Conservation (phyloP, 345 rosid genomes). For the rapeseed (Brassica napus) region Da-Ae NC_063444.1:20336001-20336500, state of each 20-base stretch:
- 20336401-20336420: background rate
- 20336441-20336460: slow-evolving; percentile 51
- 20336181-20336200: background rate
- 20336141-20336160: slow-evolving; percentile 15
- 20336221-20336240: background rate
- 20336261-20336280: background rate
- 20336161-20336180: background rate
- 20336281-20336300: slow-evolving; percentile 59
- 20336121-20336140: slow-evolving; percentile 17
- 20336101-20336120: background rate
- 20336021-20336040: background rate
- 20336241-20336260: background rate
- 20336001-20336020: background rate
- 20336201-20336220: background rate
- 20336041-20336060: background rate
- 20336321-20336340: slow-evolving; percentile 67
- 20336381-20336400: background rate
- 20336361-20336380: background rate
- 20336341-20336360: slow-evolving; percentile 49
- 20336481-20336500: slow-evolving; percentile 56
- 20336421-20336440: background rate
- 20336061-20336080: background rate
- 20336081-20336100: background rate
- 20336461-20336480: slow-evolving; percentile 85
- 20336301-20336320: slow-evolving; percentile 83